Conservation (phyloP, 169 alveolate species). For the Perkinsus marinus region DNA sequence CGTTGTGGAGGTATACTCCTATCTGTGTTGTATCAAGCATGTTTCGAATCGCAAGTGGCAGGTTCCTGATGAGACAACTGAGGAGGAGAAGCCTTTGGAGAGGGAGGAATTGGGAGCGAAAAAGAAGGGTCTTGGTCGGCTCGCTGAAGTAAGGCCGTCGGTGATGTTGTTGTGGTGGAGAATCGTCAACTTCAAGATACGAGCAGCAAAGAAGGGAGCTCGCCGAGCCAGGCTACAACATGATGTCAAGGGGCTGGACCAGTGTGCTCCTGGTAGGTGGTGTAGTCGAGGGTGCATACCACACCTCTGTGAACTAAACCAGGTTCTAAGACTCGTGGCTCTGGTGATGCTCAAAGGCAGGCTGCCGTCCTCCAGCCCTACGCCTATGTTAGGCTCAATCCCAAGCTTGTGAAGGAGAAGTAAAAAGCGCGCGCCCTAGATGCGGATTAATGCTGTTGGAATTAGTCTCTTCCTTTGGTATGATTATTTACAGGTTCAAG, state of each 20-base stretch:
- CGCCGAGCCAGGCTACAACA: not conserved
- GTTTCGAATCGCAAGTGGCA: not conserved
- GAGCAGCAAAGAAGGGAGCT: not conserved
- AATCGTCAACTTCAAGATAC: not conserved
- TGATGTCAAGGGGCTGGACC: not conserved
- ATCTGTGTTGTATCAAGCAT: not conserved
- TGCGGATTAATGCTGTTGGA: too few relatives aligned
- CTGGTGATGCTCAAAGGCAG: not conserved
- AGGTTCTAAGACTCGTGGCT: not conserved
- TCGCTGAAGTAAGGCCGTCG: not conserved
- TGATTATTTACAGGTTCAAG: not conserved
- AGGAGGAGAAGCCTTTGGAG: not conserved
- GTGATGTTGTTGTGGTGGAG: too few relatives aligned
- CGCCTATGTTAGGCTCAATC: not conserved
- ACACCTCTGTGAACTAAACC: not conserved
- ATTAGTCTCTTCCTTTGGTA: not conserved
- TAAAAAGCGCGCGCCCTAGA: too few relatives aligned
- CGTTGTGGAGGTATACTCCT: not conserved
- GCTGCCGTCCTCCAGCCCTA: not conserved
- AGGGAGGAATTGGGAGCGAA: not conserved
- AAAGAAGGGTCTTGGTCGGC: not conserved
- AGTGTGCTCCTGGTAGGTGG: not conserved
- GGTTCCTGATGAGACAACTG: not conserved
- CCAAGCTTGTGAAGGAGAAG: not conserved
- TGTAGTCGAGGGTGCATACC: not conserved